These are phyloP conservation scores for Nakazawaea laoshanensis DNA, from an alignment of 805 yeast species.

Conservation along the genomic window DNA sequence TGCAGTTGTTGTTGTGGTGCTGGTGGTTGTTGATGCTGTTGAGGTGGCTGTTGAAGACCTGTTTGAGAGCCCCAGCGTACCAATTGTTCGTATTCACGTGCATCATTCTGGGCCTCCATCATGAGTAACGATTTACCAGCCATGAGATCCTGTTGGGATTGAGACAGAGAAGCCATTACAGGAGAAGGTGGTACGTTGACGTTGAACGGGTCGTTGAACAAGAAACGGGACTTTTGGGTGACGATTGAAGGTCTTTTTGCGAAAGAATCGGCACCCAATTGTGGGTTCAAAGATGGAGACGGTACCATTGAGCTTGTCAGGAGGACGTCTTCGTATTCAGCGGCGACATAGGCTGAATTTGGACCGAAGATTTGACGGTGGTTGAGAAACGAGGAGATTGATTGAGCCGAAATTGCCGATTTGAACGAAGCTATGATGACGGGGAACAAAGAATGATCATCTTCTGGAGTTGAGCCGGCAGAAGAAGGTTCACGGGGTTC, in stretches of 20 bases:
- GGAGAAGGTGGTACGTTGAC: conserved; percentile 13
- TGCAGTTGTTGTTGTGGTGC: conserved; percentile 15
- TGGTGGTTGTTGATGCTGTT: conserved; percentile 1
- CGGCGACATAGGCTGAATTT: conserved; percentile 28
- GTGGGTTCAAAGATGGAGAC: conserved; percentile 11
- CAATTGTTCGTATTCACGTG: conserved; percentile 36
- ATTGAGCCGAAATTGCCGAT: conserved; percentile 33
- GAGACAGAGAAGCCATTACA: conserved; percentile 10
- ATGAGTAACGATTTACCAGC: conserved; percentile 35
- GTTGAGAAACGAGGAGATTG: conserved; percentile 31
- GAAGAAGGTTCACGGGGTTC: conserved; percentile 7
- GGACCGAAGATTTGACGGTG: conserved; percentile 42
- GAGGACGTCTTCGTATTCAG: conserved; percentile 31
- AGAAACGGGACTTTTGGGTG: conserved; percentile 56
- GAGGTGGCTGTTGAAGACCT: conserved; percentile 2
- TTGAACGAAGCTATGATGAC: conserved; percentile 36
- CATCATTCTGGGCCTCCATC: conserved; percentile 38
- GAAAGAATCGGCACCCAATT: too few relatives aligned
- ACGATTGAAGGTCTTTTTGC: conserved; percentile 45
- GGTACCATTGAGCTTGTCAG: conserved; percentile 10
- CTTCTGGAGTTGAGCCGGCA: conserved; percentile 5
- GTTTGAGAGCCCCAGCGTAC: conserved; percentile 23
- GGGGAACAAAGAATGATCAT: conserved; percentile 17
- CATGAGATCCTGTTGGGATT: conserved; percentile 17
- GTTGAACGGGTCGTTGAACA: conserved; percentile 57